These are phyloP conservation scores for Conticribra weissflogii DNA, from an alignment of 108 stramenopile species.

Conservation along the genomic window DNA sequence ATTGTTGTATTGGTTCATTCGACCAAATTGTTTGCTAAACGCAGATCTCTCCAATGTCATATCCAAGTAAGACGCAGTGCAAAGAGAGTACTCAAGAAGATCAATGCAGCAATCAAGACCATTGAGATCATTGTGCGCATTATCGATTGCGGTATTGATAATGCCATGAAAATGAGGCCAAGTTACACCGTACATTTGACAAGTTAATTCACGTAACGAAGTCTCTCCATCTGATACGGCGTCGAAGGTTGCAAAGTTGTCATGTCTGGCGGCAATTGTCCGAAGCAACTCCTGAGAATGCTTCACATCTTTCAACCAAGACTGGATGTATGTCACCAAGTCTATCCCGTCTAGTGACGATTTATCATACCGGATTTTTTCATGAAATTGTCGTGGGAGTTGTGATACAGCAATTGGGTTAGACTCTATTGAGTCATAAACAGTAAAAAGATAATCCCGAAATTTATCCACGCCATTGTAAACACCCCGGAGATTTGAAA, in stretches of 20 bases:
- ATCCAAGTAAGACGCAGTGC: slow-evolving; percentile 79
- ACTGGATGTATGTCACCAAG: slow-evolving; percentile 37
- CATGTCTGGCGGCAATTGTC: slow-evolving; percentile 68
- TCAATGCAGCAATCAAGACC: slow-evolving; percentile 72
- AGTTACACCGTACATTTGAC: slow-evolving; percentile 54
- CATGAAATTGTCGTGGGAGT: slow-evolving; percentile 6
- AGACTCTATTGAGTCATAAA: slow-evolving; percentile 82
- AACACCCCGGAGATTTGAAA: slow-evolving; percentile 83
- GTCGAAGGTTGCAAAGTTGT: slow-evolving; percentile 53
- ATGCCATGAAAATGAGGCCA: slow-evolving; percentile 84
- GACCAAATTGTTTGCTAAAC: slow-evolving; percentile 73
- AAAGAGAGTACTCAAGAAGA: slow-evolving; percentile 78
- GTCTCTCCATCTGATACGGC: slow-evolving; percentile 29
- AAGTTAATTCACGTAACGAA: slow-evolving; percentile 51
- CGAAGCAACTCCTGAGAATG: slow-evolving; percentile 74
- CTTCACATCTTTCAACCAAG: slow-evolving; percentile 68
- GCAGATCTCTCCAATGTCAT: slow-evolving; percentile 75
- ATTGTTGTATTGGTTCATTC: slow-evolving; percentile 69
- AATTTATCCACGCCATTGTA: slow-evolving; percentile 71
- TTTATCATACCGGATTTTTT: slow-evolving; percentile 15
- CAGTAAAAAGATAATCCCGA: slow-evolving; percentile 68
- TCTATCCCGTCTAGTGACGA: slow-evolving; percentile 26
- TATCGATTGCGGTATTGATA: slow-evolving; percentile 70
- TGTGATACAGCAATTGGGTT: slow-evolving; percentile 61
- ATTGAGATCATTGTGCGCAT: slow-evolving; percentile 73